Evolutionary conservation across 1,139 yeast genomes (phyloP), one percentile per base, ranked within the genome.

Genomic region (Magnusiomyces clavatus): DNA sequence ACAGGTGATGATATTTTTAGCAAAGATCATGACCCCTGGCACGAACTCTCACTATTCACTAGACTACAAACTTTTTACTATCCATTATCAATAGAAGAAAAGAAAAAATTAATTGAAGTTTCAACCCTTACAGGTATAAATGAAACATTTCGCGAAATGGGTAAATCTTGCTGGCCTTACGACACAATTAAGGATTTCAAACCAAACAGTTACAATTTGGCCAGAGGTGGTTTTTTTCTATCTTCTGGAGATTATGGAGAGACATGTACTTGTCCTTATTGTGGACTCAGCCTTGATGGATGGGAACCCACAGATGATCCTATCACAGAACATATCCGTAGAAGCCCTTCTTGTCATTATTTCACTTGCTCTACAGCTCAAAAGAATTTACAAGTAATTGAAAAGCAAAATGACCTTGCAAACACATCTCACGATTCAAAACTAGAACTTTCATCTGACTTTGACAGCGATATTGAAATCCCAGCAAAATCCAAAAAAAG

Each of bases 251-350:
- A 76, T 75, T 58, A 60, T 2, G 70, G 66, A 6, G 86, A 82
- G 57, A 95, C 86, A 62, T 69, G 79, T n/a, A 73, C 77, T 12
- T 87, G 96, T 60, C 73, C 82, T 56, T 85, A 83, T 61, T 87
- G 96, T 65, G 82, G 78, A 6, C 70, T 81, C 17, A 73, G 82
- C 1, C 70, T 87, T 19, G 87, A 82, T 57, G 82, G 81, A 3
- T 87, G 95, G 95, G 87, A 80, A 57, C 66, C 69, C 0, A 72
- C 72, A 2, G 95, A 87, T 66, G 81, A 77, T 55, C 94, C 94
- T 0, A 57, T 76, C 2, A 58, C 48, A 35, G 72, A 67, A 55
- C 72, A 69, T 50, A 63, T 61, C 35, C 66, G 68, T 39, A 69
- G 81, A 55, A 67, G 72, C 6, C 72, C 73, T 0, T 68, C 66